A percentile compares a stretch with the other conserved stretches of the same genome.
Conservation (phyloP, 306 rosid genomes). For the Sphenostylis stenocarpa region DNA sequence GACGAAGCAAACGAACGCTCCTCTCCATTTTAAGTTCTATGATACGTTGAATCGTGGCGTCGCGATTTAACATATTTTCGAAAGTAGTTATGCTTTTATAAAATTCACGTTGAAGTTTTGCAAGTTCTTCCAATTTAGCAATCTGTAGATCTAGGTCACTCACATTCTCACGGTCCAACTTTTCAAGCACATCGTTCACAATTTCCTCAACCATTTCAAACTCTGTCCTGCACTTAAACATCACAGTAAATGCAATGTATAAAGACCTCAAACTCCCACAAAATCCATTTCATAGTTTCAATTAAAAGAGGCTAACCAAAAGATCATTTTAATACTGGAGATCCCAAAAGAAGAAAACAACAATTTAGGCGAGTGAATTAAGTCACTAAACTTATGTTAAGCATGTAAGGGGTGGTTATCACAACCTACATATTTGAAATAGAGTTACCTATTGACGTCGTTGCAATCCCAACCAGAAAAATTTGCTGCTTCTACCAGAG, state of each 20-base stretch:
- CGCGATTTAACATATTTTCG: background rate
- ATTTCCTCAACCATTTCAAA: conserved; percentile 36
- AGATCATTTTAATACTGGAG: too few relatives aligned
- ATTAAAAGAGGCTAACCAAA: too few relatives aligned
- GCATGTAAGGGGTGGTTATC: too few relatives aligned
- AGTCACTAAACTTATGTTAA: too few relatives aligned
- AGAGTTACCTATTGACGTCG: conserved; percentile 25
- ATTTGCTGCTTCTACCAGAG: conserved; percentile 31
- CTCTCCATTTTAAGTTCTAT: conserved; percentile 33
- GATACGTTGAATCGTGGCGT: conserved; percentile 8
- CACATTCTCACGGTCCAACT: conserved; percentile 8
- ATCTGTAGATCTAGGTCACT: conserved; percentile 24
- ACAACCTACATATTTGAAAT: too few relatives aligned
- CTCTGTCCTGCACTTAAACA: conserved; percentile 24
- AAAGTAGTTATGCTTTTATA: fast-evolving
- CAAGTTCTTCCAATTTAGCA: conserved; percentile 29
- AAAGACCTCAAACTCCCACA: too few relatives aligned
- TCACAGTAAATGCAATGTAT: background rate
- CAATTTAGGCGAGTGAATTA: too few relatives aligned
- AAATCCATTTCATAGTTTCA: too few relatives aligned
- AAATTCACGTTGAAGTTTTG: background rate
- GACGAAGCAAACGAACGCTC: conserved; percentile 31
- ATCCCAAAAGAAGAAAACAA: too few relatives aligned
- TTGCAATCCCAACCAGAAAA: conserved; percentile 40
- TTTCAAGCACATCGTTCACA: conserved; percentile 18